phyloP scores from a whole-genome alignment of 305 asterid species.

The Solanum hybrid region DNA sequence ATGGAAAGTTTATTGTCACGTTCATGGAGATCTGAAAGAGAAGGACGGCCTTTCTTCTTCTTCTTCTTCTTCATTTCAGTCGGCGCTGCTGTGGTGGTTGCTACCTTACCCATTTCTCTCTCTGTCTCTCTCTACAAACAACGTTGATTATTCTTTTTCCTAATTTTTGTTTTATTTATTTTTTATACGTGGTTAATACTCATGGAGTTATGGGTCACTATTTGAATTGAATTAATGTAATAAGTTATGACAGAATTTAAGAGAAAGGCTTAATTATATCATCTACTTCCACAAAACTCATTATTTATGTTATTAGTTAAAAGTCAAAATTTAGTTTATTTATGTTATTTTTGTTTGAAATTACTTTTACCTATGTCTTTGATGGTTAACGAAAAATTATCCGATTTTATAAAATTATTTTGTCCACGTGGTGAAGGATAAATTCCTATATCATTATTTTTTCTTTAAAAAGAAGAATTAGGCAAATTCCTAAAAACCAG shows the following conservation, averaged over 20 bases:
- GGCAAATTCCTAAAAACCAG: no score
- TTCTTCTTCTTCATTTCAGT: constrained; percentile 36
- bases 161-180: background rate
- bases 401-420: no score
- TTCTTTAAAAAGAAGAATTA: no score
- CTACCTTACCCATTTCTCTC: constrained; percentile 20
- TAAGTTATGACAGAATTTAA: no score
- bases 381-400: no score
- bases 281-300: background rate
- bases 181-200: background rate
- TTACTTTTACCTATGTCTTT: no score
- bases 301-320: no score
- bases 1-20: constrained; percentile 17
- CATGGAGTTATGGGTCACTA: background rate
- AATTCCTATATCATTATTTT: no score
- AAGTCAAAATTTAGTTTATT: no score
- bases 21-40: constrained; percentile 25
- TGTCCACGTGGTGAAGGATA: no score
- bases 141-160: background rate
- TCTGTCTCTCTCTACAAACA: background rate
- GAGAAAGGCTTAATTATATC: background rate
- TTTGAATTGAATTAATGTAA: background rate
- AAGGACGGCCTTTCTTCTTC: constrained; percentile 69
- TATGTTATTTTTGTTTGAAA: no score
- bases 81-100: constrained; percentile 10